Base-by-base conservation (phyloP, 202 grass and related monocot species). In the Setaria viridis region DNA sequence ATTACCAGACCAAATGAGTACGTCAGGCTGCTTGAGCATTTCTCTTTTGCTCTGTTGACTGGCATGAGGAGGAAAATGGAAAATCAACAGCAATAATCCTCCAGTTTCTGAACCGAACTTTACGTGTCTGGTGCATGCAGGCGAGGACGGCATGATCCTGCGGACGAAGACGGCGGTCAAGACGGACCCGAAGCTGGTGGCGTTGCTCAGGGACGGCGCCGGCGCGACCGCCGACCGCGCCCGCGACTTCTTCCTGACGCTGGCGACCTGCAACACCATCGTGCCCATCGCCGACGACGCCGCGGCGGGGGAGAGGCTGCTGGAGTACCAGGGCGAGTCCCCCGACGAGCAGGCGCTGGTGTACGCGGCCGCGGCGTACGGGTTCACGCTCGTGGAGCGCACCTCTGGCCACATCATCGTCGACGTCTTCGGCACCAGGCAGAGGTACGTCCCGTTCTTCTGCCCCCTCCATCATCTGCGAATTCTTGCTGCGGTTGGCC, bases 251-350 rank as follows among this genome's bases (percentile, higher is more conserved):
- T 93, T 98, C 80, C 89, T 98, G 8, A 68, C 93, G 32, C 69
- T 98, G 50, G 89, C 89, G 7, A 89, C 93, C 70, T 95, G 93
- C 83, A 95, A 98, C 91, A 98, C 95, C 34, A 89, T 93, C 56
- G 95, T 98, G 82, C 95, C 95, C 9, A 88, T 93, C 17, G 74
- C 34, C 81, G 11, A 1, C 58, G 37, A 4, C 16, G 88, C 70
- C 34, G 45, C 82, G 9, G 62, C 45, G 10, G 56, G 79, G 35
- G 53, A 16, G 1, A 19, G 50, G 78, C 4, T 84, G 42, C 10
- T 98, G 37, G 95, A 98, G 65, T 98, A 98, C 85, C 93, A 95
- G 86, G 95, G 95, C 54, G 95, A 98, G 81, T 98, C 93, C 2
- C 95, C 95, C 21, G 91, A 98, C 59, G 95, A 98, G 87, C 91